Conservation (phyloP, 208 protist genomes). For the Angomonas deanei region DNA sequence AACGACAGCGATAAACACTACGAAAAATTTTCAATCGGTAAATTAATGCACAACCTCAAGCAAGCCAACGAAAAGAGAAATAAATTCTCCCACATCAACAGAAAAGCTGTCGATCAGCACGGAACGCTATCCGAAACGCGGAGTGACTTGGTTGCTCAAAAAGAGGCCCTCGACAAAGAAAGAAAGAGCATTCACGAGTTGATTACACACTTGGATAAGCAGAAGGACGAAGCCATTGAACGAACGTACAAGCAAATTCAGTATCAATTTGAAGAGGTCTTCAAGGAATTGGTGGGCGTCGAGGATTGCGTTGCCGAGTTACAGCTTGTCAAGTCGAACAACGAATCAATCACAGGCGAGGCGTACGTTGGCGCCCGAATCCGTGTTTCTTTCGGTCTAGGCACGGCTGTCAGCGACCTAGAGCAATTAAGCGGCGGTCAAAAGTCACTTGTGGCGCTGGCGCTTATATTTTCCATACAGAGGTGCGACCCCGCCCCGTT, state of each 20-base stretch:
- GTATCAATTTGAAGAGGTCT: conserved; percentile 96
- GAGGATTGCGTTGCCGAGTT: conserved; percentile 85
- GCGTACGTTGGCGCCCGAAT: conserved; percentile 91
- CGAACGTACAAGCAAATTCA: conserved; percentile 97
- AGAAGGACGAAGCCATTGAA: conserved; percentile 97
- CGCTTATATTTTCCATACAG: conserved; percentile 99
- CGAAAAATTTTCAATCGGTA: conserved; percentile 42
- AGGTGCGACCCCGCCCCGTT: conserved; percentile 98
- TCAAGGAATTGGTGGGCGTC: conserved; percentile 92
- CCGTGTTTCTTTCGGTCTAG: conserved; percentile 86
- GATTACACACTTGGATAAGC: conserved; percentile 93
- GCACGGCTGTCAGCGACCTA: conserved; percentile 73
- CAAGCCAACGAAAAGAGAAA: conserved; percentile 79
- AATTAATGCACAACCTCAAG: conserved; percentile 81
- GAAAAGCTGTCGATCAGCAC: conserved; percentile 98
- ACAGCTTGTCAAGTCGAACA: conserved; percentile 56
- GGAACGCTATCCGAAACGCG: conserved; percentile 81
- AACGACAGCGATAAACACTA: conserved; percentile 36
- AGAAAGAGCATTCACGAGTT: conserved; percentile 90
- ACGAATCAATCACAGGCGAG: conserved; percentile 28
- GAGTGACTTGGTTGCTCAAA: conserved; percentile 77
- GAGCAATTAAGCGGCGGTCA: conserved; percentile 96
- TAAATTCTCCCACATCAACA: conserved; percentile 95
- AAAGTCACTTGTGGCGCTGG: conserved; percentile 98
- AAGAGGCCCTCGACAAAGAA: conserved; percentile 75